Base-by-base conservation (phyloP, 306 rosid genomes). In the Trifolium subterraneum region DNA sequence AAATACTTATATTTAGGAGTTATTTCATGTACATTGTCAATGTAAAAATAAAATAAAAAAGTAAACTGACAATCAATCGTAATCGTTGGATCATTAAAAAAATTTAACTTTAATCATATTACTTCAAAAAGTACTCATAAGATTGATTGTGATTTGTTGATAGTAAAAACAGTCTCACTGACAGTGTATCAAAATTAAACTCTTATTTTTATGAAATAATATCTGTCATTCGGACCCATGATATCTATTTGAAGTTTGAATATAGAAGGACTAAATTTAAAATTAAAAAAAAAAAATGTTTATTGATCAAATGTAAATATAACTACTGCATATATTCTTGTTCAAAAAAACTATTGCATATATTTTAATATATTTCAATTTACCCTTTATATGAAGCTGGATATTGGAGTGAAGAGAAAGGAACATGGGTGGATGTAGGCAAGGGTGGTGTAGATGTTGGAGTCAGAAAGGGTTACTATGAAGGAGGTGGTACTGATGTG, bases 351-450 rank as follows among this genome's bases (percentile, higher is more conserved):
- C 29, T 52, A 9, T 18, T 8, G 1, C 50, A 44, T 10, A 19
- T 10, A 18, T 19, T 52, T 52, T 51, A 51, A 51, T 51, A 8
- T 18, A 8, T 52, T 52, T 52, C 25, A 52, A 52, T 19, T 52
- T 52, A 18, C 12, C 19, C 7, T 51, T 9, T 18, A 51, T 51
- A 1, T 51, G 58, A 18, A 52, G 60, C 27, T 52, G 60, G 29
- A 52, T 52, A 54, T 54, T 54, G 60, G 60, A 54, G 60, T 20
- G 60, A 54, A 54, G 60, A 54, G 15, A 54, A 54, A 54, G 60
- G 14, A 54, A 54, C 60, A 3, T 54, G 60, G 60, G 60, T 54
- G 60, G 60, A 54, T 54, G 60, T 54, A 54, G 60, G 60, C 29
- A 54, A 54, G 29, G 60, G 31, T 54, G 60, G 60, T 19, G 60